Conservation (phyloP, 1,139 yeast genomes). For the Ashbya aceris region DNA sequence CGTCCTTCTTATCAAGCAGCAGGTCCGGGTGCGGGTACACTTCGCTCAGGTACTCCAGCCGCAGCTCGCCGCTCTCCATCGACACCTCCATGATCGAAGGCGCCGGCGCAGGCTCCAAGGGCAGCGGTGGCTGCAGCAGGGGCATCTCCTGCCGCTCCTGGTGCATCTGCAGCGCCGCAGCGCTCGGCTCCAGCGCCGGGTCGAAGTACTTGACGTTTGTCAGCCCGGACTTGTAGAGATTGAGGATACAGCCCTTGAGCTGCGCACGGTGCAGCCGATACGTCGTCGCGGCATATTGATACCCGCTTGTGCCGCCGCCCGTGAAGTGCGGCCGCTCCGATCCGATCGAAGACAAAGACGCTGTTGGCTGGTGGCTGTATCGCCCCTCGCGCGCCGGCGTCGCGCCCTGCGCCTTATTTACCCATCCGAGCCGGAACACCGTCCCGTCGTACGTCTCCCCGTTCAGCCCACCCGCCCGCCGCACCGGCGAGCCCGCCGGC, state of each 20-base stretch:
- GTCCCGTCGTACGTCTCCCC: slow-evolving; percentile 32
- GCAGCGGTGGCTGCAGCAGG: background rate
- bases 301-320: background rate
- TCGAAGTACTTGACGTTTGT: slow-evolving; percentile 42
- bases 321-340: background rate
- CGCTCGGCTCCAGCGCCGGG: slow-evolving; percentile 18
- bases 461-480: slow-evolving; percentile 12
- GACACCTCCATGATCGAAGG: background rate
- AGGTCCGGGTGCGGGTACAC: slow-evolving; percentile 64
- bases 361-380: slow-evolving; percentile 28
- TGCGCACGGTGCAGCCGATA: slow-evolving; percentile 49
- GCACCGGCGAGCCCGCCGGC: background rate
- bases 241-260: slow-evolving; percentile 52
- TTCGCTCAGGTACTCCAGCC: slow-evolving; percentile 32
- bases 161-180: slow-evolving; percentile 7
- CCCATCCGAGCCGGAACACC: slow-evolving; percentile 38
- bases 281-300: slow-evolving; percentile 17
- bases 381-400: background rate
- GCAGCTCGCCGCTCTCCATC: slow-evolving; percentile 10
- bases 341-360: slow-evolving; percentile 22
- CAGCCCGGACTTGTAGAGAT: slow-evolving; percentile 46
- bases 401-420: slow-evolving; percentile 35
- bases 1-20: slow-evolving; percentile 39
- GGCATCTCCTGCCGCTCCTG: slow-evolving; percentile 3
- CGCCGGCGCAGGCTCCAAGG: background rate